Base-by-base conservation (phyloP, 306 rosid genomes). In the Acacia confusa region DNA sequence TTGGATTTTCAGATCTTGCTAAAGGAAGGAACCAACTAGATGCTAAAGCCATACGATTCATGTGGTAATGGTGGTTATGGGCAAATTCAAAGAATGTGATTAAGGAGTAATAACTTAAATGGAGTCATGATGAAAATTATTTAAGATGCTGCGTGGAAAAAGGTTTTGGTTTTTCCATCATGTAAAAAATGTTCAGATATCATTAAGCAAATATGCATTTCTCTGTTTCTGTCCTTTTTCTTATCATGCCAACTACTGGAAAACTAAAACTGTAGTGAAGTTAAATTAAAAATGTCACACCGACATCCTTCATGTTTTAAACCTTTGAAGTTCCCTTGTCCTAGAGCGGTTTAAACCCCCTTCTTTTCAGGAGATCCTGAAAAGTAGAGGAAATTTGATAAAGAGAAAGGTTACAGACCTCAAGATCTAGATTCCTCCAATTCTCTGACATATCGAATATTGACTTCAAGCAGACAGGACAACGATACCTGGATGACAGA, bases 381-480 rank as follows among this genome's bases (percentile, higher is more conserved):
- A 69, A 43, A 41, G 50, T 5, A 40, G 52, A 52, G 73, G 48
- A 75, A 41, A 15, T 45, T 38, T 28, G 57, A 61, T 44, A 19
- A 15, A 43, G n/a, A 36, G 75, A 47, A 47, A 72, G 70, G 66
- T 80, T 65, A 45, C 88, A 64, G 55, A 89, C 95, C 87, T 92
- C 94, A 47, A 0, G 82, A 81, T 89, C 91, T 82, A 92, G 67
- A 76, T 22, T 6, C 40, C 72, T 72, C 95, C 97, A 92, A 36
- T 9, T 0, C 57, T 0, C 16, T 83, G 86, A 77, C 92, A 92
- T 91, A 73, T 91, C 63, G 32, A 48, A 2, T 40, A 89, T 47
- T 25, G 97, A 57, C 88, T 89, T 91, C 43, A 79, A 87, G 91
- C 97, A 92, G 55, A 92, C 68, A 70, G 95, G 94, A 71, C 97